These are phyloP conservation scores for Dryas integrifolia DNA, from an alignment of 331 rosid species.

Conservation along the genomic window DNA sequence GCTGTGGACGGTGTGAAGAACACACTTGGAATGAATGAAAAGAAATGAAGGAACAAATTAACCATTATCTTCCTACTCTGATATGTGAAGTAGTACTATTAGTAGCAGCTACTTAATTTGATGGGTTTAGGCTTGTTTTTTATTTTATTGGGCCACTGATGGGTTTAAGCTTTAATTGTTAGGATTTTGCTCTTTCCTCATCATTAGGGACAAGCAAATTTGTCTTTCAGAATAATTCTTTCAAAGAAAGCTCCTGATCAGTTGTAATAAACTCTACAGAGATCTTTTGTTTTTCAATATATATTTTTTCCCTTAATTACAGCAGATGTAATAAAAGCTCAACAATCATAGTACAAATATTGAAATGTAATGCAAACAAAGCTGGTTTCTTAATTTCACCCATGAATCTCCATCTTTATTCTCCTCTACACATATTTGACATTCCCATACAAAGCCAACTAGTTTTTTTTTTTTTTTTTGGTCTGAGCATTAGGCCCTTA, in stretches of 20 bases:
- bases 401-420: background rate
- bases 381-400: background rate
- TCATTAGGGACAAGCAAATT: background rate
- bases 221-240: background rate
- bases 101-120: background rate
- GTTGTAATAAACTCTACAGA: slow-evolving; percentile 2
- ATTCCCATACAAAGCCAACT: no score
- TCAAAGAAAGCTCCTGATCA: background rate
- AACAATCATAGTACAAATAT: background rate
- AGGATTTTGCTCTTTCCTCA: background rate
- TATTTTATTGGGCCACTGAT: background rate
- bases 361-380: background rate
- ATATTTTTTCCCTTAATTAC: no score
- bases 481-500: no score
- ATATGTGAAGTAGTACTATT: background rate
- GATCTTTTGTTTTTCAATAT: background rate
- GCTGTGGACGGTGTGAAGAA: slow-evolving; percentile 56
- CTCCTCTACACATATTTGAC: no score
- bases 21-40: slow-evolving; percentile 59
- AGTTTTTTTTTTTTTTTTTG: no score
- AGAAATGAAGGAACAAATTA: slow-evolving; percentile 15
- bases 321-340: background rate
- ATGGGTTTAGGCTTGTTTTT: background rate
- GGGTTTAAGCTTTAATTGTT: no score
- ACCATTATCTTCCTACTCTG: background rate